Evolutionary conservation across 345 rosid genomes (phyloP).

Genomic region (Cardamine chenopodiifolia): DNA sequence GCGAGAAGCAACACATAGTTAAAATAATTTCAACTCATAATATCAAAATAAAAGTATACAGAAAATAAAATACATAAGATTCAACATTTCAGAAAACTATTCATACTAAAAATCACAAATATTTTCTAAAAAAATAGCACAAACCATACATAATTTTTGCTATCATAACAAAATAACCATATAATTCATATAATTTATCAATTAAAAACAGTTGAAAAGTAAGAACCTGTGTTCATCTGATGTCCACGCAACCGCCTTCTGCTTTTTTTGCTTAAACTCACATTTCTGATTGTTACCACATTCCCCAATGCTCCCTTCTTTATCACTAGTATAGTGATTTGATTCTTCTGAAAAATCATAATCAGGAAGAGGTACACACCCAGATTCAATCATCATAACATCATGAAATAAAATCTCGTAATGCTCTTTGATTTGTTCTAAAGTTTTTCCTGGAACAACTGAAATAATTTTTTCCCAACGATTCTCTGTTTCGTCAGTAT

Average conservation of each 20-base stretch:
- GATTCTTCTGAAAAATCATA: slow-evolving; percentile 61
- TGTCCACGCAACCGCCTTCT: slow-evolving; percentile 85
- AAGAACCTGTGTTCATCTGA: slow-evolving; percentile 71
- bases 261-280: slow-evolving; percentile 60
- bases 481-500: slow-evolving; percentile 55
- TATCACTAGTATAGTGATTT: slow-evolving; percentile 51
- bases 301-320: slow-evolving; percentile 52
- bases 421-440: slow-evolving; percentile 63
- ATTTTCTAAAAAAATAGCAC: neutral
- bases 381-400: slow-evolving; percentile 72
- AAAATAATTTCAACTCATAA: neutral
- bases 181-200: neutral
- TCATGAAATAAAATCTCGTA: slow-evolving; percentile 68
- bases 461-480: slow-evolving; percentile 57
- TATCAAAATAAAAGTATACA: neutral
- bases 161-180: neutral
- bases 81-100: too few species aligned
- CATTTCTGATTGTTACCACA: slow-evolving; percentile 42
- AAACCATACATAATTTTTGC: neutral
- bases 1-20: neutral
- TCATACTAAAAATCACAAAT: too few species aligned
- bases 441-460: slow-evolving; percentile 67
- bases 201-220: slow-evolving; percentile 15
- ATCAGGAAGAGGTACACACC: slow-evolving; percentile 68
- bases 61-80: too few species aligned